Evolutionary conservation across 139 green algal species (phyloP).

Genomic region (Chlamydomonas sp.): DNA sequence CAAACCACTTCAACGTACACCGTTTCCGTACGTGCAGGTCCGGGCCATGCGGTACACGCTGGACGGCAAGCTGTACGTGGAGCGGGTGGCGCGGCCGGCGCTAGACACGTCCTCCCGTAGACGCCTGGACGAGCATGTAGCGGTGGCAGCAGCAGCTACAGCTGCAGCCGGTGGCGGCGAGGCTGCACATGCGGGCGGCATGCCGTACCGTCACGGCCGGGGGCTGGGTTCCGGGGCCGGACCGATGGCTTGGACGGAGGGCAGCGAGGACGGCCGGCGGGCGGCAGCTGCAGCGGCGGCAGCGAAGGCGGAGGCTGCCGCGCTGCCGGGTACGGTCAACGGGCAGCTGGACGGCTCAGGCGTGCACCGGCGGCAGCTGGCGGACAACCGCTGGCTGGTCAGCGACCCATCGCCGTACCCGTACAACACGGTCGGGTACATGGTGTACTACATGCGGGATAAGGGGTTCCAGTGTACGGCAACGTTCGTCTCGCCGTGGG

Average conservation of each 20-base stretch:
- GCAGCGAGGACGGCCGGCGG: neutral
- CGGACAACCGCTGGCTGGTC: conserved; percentile 17
- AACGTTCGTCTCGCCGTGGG: conserved; percentile 35
- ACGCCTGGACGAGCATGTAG: too few species aligned
- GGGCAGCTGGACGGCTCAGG: neutral
- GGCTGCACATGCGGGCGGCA: neutral
- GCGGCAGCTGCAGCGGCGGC: neutral
- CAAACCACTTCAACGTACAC: too few species aligned
- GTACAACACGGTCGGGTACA: neutral
- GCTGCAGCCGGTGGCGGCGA: neutral
- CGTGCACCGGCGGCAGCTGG: neutral
- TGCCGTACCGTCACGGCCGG: neutral
- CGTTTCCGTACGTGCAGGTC: neutral
- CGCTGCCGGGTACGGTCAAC: neutral
- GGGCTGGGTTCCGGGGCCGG: neutral
- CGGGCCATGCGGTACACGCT: neutral
- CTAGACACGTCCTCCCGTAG: neutral
- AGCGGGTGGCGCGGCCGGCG: neutral
- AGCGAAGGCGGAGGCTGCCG: neutral
- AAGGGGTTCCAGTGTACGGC: conserved; percentile 29
- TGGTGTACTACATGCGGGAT: neutral
- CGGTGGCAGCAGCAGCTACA: neutral
- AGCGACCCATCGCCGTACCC: neutral
- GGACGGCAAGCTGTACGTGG: conserved; percentile 3
- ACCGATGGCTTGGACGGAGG: neutral